A percentile compares a stretch with the other conserved stretches of the same genome.
These are phyloP conservation scores for Oropetium thomaeum DNA, from an alignment of 176 grass and related monocot genomes.

Conservation along the genomic window DNA sequence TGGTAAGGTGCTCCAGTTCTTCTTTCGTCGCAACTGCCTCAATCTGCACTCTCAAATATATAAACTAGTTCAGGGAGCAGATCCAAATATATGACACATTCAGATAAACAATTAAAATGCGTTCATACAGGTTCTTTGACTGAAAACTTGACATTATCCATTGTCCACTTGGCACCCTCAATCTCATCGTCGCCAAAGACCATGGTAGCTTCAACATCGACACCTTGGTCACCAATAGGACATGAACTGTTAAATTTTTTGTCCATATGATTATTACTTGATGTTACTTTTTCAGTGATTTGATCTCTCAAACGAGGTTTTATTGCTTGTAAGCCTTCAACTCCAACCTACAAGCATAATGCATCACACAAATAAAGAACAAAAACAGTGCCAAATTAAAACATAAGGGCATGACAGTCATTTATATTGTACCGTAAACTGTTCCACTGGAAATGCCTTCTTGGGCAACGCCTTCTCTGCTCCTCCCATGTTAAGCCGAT, in stretches of 20 bases:
- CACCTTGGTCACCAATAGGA: constrained; percentile 53
- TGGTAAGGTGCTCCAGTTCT: constrained; percentile 79
- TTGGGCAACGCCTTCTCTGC: constrained; percentile 33
- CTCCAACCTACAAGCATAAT: constrained; percentile 60
- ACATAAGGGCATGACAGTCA: not conserved
- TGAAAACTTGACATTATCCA: constrained; percentile 95
- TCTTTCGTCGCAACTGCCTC: constrained; percentile 90
- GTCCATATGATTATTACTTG: constrained; percentile 32
- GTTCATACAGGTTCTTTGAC: constrained; percentile 82
- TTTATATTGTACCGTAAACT: constrained; percentile 58
- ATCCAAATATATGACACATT: constrained; percentile 9
- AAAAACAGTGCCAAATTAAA: constrained; percentile 18
- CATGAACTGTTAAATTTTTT: constrained; percentile 20
- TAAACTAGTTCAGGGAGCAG: constrained; percentile 24
- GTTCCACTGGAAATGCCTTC: constrained; percentile 69
- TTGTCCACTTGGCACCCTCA: constrained; percentile 72
- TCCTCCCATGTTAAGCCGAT: constrained; percentile 40
- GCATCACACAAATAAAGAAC: constrained; percentile 17
- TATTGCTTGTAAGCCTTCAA: constrained; percentile 92
- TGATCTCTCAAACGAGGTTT: constrained; percentile 62
- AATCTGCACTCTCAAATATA: constrained; percentile 52
- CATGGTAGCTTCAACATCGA: constrained; percentile 83
- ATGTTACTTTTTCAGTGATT: constrained; percentile 33
- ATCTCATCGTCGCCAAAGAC: constrained; percentile 54
- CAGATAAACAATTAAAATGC: constrained; percentile 22